Conservation (phyloP, 1,284 basidiomycete species). For the Takashimella koratensis region DNA sequence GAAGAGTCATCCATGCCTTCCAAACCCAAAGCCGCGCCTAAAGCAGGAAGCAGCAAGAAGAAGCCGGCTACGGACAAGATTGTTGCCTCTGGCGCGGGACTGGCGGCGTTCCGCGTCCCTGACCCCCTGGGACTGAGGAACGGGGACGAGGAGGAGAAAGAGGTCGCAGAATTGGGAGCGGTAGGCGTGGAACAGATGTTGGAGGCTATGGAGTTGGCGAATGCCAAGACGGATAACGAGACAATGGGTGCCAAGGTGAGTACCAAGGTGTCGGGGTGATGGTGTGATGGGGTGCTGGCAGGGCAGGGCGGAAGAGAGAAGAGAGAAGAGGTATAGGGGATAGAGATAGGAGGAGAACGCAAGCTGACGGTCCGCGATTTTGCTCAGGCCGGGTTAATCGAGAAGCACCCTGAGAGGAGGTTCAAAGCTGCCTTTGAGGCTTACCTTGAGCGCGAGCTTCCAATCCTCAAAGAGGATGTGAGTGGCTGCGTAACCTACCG, state of each 20-base stretch:
- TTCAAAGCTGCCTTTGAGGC: slow-evolving; percentile 93
- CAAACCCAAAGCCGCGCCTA: slow-evolving; percentile 58
- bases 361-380: background rate
- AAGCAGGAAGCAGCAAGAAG: slow-evolving; percentile 39
- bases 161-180: slow-evolving; percentile 69
- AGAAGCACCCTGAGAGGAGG: slow-evolving; percentile 89
- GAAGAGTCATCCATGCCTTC: slow-evolving; percentile 69
- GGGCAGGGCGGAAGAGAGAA: background rate
- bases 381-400: slow-evolving; percentile 73
- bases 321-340: background rate
- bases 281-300: background rate
- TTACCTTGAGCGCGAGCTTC: slow-evolving; percentile 84
- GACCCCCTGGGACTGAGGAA: slow-evolving; percentile 64
- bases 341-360: background rate
- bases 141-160: slow-evolving; percentile 41
- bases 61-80: slow-evolving; percentile 15
- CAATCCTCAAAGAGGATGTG: slow-evolving; percentile 68
- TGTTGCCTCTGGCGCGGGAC: slow-evolving; percentile 11
- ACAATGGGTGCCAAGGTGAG: slow-evolving; percentile 60
- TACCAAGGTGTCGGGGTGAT: slow-evolving; percentile 1
- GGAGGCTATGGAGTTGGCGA: slow-evolving; percentile 83
- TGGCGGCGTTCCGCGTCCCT: slow-evolving; percentile 41
- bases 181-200: slow-evolving; percentile 89
- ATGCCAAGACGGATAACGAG: slow-evolving; percentile 87
- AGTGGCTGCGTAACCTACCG: too few species aligned